These are phyloP conservation scores for Penicillium canescens DNA, from an alignment of 495 filamentous ascomycete genomes.

Conservation along the genomic window DNA sequence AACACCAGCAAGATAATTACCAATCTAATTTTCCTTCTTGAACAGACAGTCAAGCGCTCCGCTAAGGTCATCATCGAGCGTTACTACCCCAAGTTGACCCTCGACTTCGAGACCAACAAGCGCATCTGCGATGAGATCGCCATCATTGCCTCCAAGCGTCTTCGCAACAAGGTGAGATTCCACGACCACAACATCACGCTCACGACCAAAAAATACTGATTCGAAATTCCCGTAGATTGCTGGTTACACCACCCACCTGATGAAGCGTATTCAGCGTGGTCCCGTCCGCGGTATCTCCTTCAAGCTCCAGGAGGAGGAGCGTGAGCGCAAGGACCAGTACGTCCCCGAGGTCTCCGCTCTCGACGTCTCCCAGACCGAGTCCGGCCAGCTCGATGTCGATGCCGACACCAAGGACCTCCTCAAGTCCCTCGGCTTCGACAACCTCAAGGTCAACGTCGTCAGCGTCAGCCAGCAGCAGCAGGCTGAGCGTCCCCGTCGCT, in stretches of 20 bases:
- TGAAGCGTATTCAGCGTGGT: constrained; percentile 99
- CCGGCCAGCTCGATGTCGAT: constrained; percentile 91
- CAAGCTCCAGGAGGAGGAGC: constrained; percentile 99
- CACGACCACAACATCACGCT: not conserved
- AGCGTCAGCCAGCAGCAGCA: constrained; percentile 85
- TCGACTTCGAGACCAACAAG: constrained; percentile 99
- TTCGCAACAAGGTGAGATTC: constrained; percentile 87
- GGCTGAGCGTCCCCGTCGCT: constrained; percentile 70
- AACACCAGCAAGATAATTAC: not conserved
- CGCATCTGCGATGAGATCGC: constrained; percentile 99
- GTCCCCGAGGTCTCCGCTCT: constrained; percentile 98
- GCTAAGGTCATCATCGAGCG: constrained; percentile 99
- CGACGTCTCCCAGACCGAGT: constrained; percentile 92
- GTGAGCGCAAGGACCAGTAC: constrained; percentile 99
- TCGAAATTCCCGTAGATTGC: constrained; percentile 66
- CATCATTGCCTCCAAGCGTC: constrained; percentile 96
- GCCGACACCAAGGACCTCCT: constrained; percentile 96
- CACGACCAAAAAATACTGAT: constrained; percentile 4
- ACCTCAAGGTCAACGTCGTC: constrained; percentile 92
- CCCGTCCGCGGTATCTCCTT: constrained; percentile 99
- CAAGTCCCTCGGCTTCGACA: constrained; percentile 97
- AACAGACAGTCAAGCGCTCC: constrained; percentile 96
- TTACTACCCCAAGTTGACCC: constrained; percentile 96
- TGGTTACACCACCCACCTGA: constrained; percentile 85
- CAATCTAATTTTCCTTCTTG: constrained; percentile 29